Conservation (phyloP, 768 basidiomycete genomes). For the Daedalea quercina region DNA sequence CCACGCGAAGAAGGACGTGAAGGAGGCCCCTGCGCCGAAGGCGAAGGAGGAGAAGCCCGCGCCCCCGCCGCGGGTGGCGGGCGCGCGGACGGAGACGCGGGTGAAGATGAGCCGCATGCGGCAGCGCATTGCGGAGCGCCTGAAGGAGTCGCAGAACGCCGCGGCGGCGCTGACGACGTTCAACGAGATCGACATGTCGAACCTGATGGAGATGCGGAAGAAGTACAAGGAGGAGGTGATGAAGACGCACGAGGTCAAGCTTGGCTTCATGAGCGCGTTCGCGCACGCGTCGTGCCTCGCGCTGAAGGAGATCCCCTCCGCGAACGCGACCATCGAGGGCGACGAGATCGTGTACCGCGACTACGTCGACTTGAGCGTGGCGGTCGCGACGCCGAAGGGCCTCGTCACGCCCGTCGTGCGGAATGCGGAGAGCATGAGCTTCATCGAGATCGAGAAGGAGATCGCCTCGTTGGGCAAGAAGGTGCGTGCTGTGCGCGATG, state of each 20-base stretch:
- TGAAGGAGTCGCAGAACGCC: slow-evolving; percentile 96
- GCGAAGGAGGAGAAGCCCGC: slow-evolving; percentile 21
- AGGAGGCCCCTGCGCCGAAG: slow-evolving; percentile 25
- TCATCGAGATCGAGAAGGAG: slow-evolving; percentile 90
- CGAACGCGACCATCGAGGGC: slow-evolving; percentile 92
- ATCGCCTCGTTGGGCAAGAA: slow-evolving; percentile 89
- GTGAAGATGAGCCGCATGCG: slow-evolving; percentile 99
- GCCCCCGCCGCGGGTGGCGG: slow-evolving; percentile 31
- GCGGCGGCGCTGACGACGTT: slow-evolving; percentile 97
- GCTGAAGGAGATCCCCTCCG: slow-evolving; percentile 85
- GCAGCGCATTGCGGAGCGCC: slow-evolving; percentile 89
- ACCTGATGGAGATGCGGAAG: slow-evolving; percentile 86
- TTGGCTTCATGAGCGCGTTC: slow-evolving; percentile 98
- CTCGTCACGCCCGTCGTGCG: slow-evolving; percentile 94
- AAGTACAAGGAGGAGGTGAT: slow-evolving; percentile 89
- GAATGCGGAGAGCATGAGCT: slow-evolving; percentile 80
- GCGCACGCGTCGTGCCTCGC: slow-evolving; percentile 81
- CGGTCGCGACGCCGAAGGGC: slow-evolving; percentile 96
- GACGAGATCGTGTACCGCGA: slow-evolving; percentile 91
- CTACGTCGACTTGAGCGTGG: slow-evolving; percentile 90
- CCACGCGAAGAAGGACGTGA: slow-evolving; percentile 28
- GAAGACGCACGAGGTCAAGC: slow-evolving; percentile 90
- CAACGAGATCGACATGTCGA: slow-evolving; percentile 99
- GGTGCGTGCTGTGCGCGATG: slow-evolving; percentile 27
- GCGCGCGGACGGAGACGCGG: slow-evolving; percentile 80